Conservation (phyloP, 225 moss, liverwort and hornwort genomes). For the Thuidium tamariscinum region DNA sequence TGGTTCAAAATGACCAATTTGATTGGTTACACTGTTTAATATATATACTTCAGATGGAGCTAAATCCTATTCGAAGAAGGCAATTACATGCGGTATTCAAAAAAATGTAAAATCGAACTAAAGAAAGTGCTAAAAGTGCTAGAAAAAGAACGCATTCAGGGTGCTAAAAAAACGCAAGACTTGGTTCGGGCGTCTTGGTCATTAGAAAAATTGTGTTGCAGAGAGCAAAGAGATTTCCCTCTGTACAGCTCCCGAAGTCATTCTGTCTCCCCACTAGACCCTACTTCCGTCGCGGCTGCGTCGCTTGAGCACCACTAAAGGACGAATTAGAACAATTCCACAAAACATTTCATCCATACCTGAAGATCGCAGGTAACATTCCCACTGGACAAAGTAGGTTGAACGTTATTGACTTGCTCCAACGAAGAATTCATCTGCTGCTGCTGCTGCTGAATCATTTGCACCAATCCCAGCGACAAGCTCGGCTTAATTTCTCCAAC, state of each 20-base stretch:
- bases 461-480: conserved; percentile 29
- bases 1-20: not conserved
- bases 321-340: not conserved
- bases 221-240: not conserved
- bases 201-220: not conserved
- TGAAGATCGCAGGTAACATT: conserved; percentile 13
- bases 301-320: not conserved
- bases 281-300: not conserved
- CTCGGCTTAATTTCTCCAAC: conserved; percentile 46
- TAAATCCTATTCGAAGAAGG: not conserved
- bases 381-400: conserved; percentile 7
- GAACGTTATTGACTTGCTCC: conserved; percentile 18
- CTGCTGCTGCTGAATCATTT: conserved; percentile 26
- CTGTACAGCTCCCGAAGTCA: not conserved
- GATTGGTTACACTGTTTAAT: not conserved
- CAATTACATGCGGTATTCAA: not conserved
- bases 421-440: conserved; percentile 15
- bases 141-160: not conserved
- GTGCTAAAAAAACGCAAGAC: not conserved
- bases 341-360: not conserved
- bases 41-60: too few relatives aligned
- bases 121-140: not conserved
- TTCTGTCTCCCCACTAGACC: not conserved
- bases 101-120: not conserved
- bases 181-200: not conserved